Conservation (phyloP, 345 rosid species). For the Iberis pinnata region DNA sequence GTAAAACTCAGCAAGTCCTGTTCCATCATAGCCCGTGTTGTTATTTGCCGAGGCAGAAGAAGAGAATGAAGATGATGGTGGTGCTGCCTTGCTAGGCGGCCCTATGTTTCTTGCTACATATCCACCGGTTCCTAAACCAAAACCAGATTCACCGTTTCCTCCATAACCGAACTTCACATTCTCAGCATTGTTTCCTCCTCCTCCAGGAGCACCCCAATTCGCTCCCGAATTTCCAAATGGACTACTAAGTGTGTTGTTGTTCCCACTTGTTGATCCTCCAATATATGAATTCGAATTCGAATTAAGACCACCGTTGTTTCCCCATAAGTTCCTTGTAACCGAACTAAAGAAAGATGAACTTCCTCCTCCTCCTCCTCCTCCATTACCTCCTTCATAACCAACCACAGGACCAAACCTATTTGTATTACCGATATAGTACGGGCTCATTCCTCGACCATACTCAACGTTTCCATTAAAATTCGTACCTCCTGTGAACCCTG, state of each 20-base stretch:
- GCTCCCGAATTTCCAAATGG: not conserved
- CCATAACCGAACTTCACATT: not conserved
- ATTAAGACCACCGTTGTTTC: not conserved
- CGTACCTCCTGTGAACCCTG: not conserved
- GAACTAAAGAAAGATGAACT: constrained; percentile 5
- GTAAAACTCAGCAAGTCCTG: not conserved
- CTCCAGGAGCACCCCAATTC: constrained; percentile 1
- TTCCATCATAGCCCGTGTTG: not conserved
- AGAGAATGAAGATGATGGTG: not conserved
- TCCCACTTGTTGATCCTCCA: not conserved
- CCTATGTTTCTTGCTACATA: not conserved
- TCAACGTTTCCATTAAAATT: not conserved
- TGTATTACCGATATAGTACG: not conserved
- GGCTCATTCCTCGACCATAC: not conserved
- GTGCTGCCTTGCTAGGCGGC: constrained; percentile 1
- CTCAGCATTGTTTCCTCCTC: not conserved
- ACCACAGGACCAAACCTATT: not conserved
- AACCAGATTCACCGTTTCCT: not conserved
- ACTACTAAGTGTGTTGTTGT: not conserved
- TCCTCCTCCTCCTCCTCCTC: constrained; percentile 8
- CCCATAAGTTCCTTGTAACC: not conserved
- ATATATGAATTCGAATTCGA: not conserved
- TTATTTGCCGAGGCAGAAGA: not conserved
- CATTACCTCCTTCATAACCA: constrained; percentile 3
- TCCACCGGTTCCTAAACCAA: constrained; percentile 2